Conservation (phyloP, 345 rosid genomes). For the Boechera divaricarpa region DNA sequence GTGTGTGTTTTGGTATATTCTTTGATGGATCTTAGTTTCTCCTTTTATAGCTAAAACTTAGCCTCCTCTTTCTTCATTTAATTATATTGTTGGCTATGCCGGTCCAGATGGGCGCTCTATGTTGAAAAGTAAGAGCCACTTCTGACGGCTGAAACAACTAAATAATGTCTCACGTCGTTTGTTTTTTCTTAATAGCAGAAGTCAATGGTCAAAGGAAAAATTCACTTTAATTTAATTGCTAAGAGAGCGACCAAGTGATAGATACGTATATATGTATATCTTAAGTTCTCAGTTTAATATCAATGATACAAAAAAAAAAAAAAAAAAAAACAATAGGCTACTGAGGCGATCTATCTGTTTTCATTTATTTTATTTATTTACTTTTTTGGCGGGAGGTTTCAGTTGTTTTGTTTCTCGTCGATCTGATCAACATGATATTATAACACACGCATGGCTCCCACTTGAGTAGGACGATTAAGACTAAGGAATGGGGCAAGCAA, state of each 20-base stretch:
- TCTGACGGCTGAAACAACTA: slow-evolving; percentile 4
- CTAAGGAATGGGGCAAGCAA: neutral
- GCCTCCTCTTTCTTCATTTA: neutral
- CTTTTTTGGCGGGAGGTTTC: neutral
- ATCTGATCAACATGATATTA: neutral
- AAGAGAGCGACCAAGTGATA: neutral
- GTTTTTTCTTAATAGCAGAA: neutral
- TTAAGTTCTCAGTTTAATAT: neutral
- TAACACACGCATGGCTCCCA: neutral
- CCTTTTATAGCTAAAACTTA: neutral
- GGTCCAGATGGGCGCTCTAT: slow-evolving; percentile 7
- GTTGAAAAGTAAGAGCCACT: slow-evolving; percentile 33
- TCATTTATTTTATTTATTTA: neutral
- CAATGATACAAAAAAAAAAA: neutral
- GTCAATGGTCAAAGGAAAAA: slow-evolving; percentile 15
- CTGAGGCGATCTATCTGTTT: too few species aligned
- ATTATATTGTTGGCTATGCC: neutral
- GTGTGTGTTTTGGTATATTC: neutral
- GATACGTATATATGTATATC: neutral
- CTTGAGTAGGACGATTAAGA: neutral
- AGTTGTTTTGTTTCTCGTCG: neutral
- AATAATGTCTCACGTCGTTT: neutral
- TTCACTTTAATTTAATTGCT: neutral
- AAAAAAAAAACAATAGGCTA: too few species aligned
- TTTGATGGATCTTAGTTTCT: neutral